These are phyloP conservation scores for Metschnikowia amazonensis DNA, from an alignment of 805 yeast species.

Conservation along the genomic window DNA sequence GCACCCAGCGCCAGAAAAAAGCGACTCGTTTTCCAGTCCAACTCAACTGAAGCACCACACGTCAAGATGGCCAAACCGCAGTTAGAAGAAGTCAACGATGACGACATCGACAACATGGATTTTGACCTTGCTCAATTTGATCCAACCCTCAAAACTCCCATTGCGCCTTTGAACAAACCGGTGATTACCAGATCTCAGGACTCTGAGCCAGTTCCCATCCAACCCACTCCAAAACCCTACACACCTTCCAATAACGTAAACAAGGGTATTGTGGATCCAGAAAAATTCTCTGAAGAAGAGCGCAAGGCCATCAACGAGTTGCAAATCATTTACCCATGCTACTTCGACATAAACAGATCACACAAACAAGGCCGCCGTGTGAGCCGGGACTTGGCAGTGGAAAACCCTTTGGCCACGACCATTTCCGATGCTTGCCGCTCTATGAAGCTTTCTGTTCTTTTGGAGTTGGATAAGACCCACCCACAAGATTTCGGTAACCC, in stretches of 20 bases:
- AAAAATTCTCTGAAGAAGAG: slow-evolving; percentile 30
- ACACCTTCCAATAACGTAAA: slow-evolving; percentile 1
- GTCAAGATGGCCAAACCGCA: slow-evolving; percentile 50
- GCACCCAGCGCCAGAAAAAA: slow-evolving; percentile 4
- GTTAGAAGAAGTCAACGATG: slow-evolving; percentile 75
- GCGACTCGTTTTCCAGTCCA: slow-evolving; percentile 1
- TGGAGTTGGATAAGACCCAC: slow-evolving; percentile 82
- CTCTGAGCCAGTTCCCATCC: slow-evolving; percentile 18
- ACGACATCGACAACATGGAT: slow-evolving; percentile 86
- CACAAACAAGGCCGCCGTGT: slow-evolving; percentile 85
- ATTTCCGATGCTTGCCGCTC: slow-evolving; percentile 67
- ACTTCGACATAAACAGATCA: slow-evolving; percentile 76
- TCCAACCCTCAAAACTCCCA: slow-evolving; percentile 57
- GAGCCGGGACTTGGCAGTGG: slow-evolving; percentile 61
- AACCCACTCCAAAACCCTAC: not conserved
- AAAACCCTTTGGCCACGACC: slow-evolving; percentile 82
- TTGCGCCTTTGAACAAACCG: slow-evolving; percentile 63
- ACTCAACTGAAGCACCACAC: not conserved
- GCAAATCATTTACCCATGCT: slow-evolving; percentile 85
- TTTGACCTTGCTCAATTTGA: slow-evolving; percentile 93
- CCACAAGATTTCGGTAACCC: slow-evolving; percentile 98
- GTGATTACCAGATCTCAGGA: slow-evolving; percentile 61
- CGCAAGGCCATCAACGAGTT: slow-evolving; percentile 61
- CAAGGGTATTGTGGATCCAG: slow-evolving; percentile 15
- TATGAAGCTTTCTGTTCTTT: slow-evolving; percentile 41